Evolutionary conservation across 192 early-diverging fungal species (phyloP).

Genomic region (Powellomyces hirtus): DNA sequence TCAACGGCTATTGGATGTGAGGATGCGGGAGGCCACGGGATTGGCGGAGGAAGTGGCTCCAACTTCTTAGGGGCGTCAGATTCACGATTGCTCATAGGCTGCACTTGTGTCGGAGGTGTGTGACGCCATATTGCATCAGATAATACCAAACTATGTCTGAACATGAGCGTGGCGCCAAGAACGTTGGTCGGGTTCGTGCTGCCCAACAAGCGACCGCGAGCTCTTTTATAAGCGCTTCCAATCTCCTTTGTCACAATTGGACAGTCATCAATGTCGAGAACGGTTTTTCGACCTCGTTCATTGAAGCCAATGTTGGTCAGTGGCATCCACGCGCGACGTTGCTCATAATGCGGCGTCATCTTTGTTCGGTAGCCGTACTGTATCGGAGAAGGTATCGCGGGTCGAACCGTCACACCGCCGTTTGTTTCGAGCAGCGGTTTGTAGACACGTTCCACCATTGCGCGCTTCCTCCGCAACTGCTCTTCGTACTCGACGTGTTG

Average conservation of each 20-base stretch:
- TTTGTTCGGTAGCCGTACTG: slow-evolving; percentile 64
- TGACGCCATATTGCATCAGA: too few species aligned
- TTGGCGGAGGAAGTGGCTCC: background rate
- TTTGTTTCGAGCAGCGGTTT: slow-evolving; percentile 17
- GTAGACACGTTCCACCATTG: slow-evolving; percentile 53
- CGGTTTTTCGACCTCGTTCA: slow-evolving; percentile 49
- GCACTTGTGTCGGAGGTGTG: background rate
- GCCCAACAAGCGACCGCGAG: background rate
- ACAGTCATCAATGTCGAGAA: slow-evolving; percentile 68
- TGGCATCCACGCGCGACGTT: background rate
- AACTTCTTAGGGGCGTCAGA: slow-evolving; percentile 1
- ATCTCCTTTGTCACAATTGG: slow-evolving; percentile 62
- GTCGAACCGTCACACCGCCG: slow-evolving; percentile 18
- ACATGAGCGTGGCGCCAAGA: background rate
- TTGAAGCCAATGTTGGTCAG: slow-evolving; percentile 61
- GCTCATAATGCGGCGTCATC: slow-evolving; percentile 60
- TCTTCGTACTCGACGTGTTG: slow-evolving; percentile 60
- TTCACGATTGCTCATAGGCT: background rate
- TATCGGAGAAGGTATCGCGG: slow-evolving; percentile 52
- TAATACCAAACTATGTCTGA: slow-evolving; percentile 3
- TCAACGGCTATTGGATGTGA: slow-evolving; percentile 1
- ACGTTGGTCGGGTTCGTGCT: background rate
- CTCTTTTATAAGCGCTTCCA: slow-evolving; percentile 38
- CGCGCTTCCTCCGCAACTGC: slow-evolving; percentile 60
- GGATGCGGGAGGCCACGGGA: slow-evolving; percentile 31